phyloP scores from a whole-genome alignment of 805 yeast genomes.

The Pichia phayaonensis region DNA sequence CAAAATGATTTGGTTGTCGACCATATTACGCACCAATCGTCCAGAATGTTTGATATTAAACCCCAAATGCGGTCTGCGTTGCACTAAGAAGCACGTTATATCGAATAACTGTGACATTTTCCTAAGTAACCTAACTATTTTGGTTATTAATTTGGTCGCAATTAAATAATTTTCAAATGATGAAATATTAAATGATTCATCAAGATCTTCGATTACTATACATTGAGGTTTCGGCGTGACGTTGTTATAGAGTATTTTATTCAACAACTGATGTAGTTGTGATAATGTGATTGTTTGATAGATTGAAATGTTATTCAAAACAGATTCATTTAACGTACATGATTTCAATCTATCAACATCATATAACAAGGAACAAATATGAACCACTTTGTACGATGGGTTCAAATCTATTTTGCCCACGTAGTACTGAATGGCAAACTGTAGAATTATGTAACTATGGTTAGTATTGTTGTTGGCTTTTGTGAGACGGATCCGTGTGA shows the following conservation, averaged over 20 bases:
- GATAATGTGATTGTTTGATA: background rate
- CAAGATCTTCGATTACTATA: slow-evolving; percentile 24
- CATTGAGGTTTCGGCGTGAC: background rate
- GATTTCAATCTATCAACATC: slow-evolving; percentile 3
- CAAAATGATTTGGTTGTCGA: slow-evolving; percentile 17
- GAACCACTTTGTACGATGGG: slow-evolving; percentile 9
- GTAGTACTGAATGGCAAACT: slow-evolving; percentile 18
- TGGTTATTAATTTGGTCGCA: slow-evolving; percentile 2
- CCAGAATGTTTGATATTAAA: slow-evolving; percentile 20
- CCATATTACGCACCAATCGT: slow-evolving; percentile 14
- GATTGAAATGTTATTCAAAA: background rate
- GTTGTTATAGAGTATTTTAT: background rate
- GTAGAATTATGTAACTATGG: no score
- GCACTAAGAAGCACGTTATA: slow-evolving; percentile 10
- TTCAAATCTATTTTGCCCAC: slow-evolving; percentile 1
- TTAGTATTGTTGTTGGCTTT: no score
- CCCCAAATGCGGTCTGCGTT: background rate
- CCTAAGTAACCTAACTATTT: slow-evolving; percentile 15
- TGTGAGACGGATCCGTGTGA: no score
- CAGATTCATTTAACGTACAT: background rate
- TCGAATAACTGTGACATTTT: slow-evolving; percentile 16
- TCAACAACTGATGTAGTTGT: background rate
- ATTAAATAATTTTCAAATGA: slow-evolving; percentile 16
- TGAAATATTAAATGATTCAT: slow-evolving; percentile 21
- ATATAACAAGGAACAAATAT: slow-evolving; percentile 3